Base-by-base conservation (phyloP, 1,284 basidiomycete genomes). In the Ustilago loliicola region DNA sequence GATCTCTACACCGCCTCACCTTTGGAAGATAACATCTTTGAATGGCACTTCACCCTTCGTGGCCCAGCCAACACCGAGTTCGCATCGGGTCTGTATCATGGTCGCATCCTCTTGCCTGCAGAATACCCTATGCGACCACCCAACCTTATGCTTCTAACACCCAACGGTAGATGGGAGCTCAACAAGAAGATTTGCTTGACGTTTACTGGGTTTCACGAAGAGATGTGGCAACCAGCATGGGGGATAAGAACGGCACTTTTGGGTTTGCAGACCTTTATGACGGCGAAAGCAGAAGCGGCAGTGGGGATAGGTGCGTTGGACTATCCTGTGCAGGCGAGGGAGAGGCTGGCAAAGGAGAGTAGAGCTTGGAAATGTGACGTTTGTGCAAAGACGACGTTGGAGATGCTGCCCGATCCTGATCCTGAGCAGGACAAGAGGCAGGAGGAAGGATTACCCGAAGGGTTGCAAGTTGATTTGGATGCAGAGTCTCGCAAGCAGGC, bases 221-320 rank as follows among this genome's bases (percentile, higher is more conserved):
- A 95, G 81, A 88, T 93, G 50, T 98, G 96, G 96, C 95, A 97
- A 87, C 96, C 96, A 34, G 95, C 96, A 15, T 98, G 96, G 96
- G 96, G 96, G 64, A 93, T 98, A 29, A 90, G 96, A 68, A 98
- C 96, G 67, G 94, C 94, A 91, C 72, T 88, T 25, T 62, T 87
- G 25, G 87, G 86, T 2, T 54, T 87, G 42, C 86, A 83, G 64
- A 80, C 85, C 2, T 86, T 87, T 63, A 85, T 86, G 84, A 56
- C 74, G 23, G 83, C 83, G 2, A 74, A 72, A 27, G 78, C 61
- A 3, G 62, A 82, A 92, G 95, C 94, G 25, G 95, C 97, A 76
- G 90, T 95, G 61, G 96, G 94, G 21, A 89, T 96, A 3, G 93
- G 95, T 84, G 92, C 93, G 0, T 95, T 98, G 87, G 96, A 96